Percentiles rank a stretch among this genome's conserved stretches.
phyloP scores from a whole-genome alignment of 176 grass and related monocot genomes.

The Areca catechu region DNA sequence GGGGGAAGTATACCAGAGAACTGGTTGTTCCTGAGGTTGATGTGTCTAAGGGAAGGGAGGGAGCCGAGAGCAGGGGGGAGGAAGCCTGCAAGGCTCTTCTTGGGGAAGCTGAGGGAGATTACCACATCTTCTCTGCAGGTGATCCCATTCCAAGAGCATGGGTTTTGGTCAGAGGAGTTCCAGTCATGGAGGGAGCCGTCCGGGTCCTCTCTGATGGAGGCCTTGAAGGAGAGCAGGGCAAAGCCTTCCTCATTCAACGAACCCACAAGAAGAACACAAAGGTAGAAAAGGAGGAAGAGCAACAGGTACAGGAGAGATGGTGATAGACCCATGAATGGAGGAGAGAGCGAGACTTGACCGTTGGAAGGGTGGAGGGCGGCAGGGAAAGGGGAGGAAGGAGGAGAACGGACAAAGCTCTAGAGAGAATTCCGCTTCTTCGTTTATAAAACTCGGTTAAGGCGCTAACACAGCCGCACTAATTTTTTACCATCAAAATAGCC shows the following conservation, averaged over 20 bases:
- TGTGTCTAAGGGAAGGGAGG: slow-evolving; percentile 2
- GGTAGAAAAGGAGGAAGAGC: too few relatives aligned
- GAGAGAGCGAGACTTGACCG: too few relatives aligned
- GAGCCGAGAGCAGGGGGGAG: slow-evolving; percentile 10
- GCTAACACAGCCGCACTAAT: too few relatives aligned
- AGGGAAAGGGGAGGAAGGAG: too few relatives aligned
- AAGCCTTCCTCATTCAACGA: background rate
- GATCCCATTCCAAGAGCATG: slow-evolving; percentile 14
- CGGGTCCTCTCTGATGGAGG: slow-evolving; percentile 3
- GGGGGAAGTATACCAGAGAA: background rate
- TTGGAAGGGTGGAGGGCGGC: too few relatives aligned
- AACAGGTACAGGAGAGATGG: too few relatives aligned
- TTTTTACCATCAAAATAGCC: too few relatives aligned
- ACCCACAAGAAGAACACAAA: too few relatives aligned
- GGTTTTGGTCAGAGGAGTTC: slow-evolving; percentile 1
- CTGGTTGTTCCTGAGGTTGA: slow-evolving; percentile 12
- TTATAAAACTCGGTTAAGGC: too few relatives aligned
- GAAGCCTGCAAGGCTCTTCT: slow-evolving; percentile 10
- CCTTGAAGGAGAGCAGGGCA: slow-evolving; percentile 3
- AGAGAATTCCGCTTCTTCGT: too few relatives aligned
- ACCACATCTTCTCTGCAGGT: slow-evolving; percentile 4
- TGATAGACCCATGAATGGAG: too few relatives aligned
- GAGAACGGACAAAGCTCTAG: too few relatives aligned
- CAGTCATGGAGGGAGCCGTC: background rate
- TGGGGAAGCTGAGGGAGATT: slow-evolving; percentile 6